Conservation (phyloP, 2,329 filamentous ascomycete species). For the Fusarium chlamydosporum region DNA sequence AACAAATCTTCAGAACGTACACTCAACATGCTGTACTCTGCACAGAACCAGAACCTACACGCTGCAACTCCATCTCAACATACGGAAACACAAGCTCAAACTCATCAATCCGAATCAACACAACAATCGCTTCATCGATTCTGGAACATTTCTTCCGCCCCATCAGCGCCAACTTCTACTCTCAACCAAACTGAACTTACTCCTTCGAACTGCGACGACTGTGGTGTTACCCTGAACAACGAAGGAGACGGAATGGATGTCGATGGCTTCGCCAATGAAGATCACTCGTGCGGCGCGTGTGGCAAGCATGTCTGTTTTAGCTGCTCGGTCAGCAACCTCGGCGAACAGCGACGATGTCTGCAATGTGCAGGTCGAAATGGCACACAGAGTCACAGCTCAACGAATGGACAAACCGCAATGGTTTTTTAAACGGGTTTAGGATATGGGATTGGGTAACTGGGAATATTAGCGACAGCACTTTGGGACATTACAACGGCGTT, state of each 20-base stretch:
- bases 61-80: conserved; percentile 7
- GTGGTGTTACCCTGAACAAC: conserved; percentile 55
- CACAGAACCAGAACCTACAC: conserved; percentile 58
- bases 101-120: conserved; percentile 23
- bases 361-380: conserved; percentile 62
- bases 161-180: conserved; percentile 49
- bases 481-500: conserved; percentile 6
- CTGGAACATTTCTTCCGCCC: conserved; percentile 67
- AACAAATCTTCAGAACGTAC: conserved; percentile 65
- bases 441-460: not conserved
- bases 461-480: conserved; percentile 4
- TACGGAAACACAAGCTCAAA: conserved; percentile 22
- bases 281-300: conserved; percentile 63
- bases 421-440: conserved; percentile 40
- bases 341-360: conserved; percentile 67
- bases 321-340: conserved; percentile 71
- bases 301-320: conserved; percentile 70
- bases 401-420: conserved; percentile 38
- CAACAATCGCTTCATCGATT: conserved; percentile 72
- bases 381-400: conserved; percentile 35
- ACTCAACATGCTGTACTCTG: conserved; percentile 70
- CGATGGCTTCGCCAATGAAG: conserved; percentile 51
- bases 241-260: conserved; percentile 57
- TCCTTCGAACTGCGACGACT: conserved; percentile 67
- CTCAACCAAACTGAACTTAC: conserved; percentile 29